Conservation (phyloP, 768 basidiomycete genomes). For the Lactarius pseudohatsudake region DNA sequence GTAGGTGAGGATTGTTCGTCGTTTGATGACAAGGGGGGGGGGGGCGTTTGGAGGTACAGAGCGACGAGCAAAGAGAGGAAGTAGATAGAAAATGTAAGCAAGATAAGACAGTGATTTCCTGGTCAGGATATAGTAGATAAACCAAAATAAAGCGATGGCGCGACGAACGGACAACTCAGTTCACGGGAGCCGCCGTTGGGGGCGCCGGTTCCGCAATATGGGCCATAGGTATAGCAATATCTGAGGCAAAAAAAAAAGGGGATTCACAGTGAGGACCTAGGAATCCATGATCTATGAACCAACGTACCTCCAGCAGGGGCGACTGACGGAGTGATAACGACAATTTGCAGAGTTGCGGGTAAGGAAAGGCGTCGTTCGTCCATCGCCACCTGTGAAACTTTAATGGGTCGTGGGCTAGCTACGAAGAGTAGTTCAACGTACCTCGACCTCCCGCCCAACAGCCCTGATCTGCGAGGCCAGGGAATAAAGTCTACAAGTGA, state of each 20-base stretch:
- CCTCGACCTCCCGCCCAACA: neutral
- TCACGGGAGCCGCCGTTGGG: neutral
- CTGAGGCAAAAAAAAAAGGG: neutral
- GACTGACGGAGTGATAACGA: neutral
- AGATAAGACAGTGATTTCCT: neutral
- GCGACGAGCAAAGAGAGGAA: neutral
- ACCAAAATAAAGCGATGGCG: neutral
- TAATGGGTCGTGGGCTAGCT: neutral
- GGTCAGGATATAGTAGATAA: neutral
- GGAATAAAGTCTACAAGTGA: constrained; percentile 8
- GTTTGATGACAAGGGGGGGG: too few species aligned
- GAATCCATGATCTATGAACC: neutral
- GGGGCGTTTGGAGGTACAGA: too few species aligned
- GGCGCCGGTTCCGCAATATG: neutral
- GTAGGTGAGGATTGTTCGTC: neutral
- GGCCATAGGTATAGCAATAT: neutral
- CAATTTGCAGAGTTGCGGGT: neutral
- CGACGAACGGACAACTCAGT: neutral
- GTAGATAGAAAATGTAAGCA: neutral
- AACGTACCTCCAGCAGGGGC: neutral
- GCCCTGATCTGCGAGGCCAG: neutral
- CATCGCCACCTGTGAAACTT: neutral
- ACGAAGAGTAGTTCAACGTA: neutral
- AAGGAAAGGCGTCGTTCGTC: neutral
- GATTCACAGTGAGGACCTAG: neutral